phyloP scores from a whole-genome alignment of 2,329 filamentous ascomycete species.

The Venturiaceae sp. region DNA sequence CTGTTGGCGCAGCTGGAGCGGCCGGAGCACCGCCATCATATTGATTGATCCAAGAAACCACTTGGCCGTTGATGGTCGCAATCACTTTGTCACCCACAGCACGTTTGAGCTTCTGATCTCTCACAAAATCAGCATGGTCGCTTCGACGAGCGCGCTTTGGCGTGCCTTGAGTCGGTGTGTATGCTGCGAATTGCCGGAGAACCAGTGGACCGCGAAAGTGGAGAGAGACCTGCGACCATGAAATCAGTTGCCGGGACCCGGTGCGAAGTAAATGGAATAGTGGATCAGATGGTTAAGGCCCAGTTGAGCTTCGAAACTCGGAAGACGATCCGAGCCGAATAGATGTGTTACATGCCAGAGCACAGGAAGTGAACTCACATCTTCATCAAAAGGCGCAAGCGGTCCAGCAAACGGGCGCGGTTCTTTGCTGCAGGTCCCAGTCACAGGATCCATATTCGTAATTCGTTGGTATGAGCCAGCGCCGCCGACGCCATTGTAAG shows the following conservation, averaged over 20 bases:
- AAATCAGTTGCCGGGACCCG: not conserved
- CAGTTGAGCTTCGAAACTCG: not conserved
- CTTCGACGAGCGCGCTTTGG: slow-evolving; percentile 20
- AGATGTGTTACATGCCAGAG: not conserved
- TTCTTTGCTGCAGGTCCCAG: slow-evolving; percentile 45
- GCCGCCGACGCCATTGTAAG: slow-evolving; percentile 53
- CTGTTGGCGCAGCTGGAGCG: slow-evolving; percentile 12
- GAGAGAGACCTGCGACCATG: slow-evolving; percentile 49
- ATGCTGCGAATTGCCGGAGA: slow-evolving; percentile 60
- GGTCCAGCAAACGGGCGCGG: slow-evolving; percentile 47
- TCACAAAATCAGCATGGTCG: slow-evolving; percentile 38
- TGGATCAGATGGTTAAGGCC: not conserved
- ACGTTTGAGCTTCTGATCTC: slow-evolving; percentile 35
- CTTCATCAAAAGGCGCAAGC: slow-evolving; percentile 59
- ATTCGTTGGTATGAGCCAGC: slow-evolving; percentile 57
- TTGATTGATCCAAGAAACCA: slow-evolving; percentile 50
- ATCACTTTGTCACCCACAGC: slow-evolving; percentile 40
- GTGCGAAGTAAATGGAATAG: not conserved
- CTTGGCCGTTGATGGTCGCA: slow-evolving; percentile 49
- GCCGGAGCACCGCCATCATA: slow-evolving; percentile 30
- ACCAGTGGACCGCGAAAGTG: slow-evolving; percentile 63
- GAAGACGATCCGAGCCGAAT: not conserved
- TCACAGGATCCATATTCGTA: slow-evolving; percentile 46
- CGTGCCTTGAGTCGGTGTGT: slow-evolving; percentile 43
- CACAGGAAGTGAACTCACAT: slow-evolving; percentile 41